Base-by-base conservation (phyloP, 1,139 yeast species). In the Pichia sp. region DNA sequence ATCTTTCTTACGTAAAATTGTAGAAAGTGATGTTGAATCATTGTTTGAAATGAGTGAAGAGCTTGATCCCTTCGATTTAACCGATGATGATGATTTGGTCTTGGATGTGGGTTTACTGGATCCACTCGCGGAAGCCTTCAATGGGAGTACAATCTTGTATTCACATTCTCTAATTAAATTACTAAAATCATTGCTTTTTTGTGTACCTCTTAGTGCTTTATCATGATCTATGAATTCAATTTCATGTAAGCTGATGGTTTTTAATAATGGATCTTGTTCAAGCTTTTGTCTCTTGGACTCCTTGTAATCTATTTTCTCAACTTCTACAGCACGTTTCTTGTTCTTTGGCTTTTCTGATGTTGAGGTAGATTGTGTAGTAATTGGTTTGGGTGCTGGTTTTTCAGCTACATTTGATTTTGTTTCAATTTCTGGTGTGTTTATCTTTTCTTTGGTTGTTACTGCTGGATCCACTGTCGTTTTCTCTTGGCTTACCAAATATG, bases 171-270 rank as follows among this genome's bases (percentile, higher is more conserved):
- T 77, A 15, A 85, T 80, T 53, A 87, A 80, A 57, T 80, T 80
- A 20, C 82, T 74, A 64, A 88, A 88, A 62, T 86, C 88, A 37
- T 85, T 73, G 52, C 77, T 72, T 55, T 89, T 89, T 34, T 48
- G 47, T 22, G 78, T 66, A 1, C 97, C 97, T 59, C 92, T 79
- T 53, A 90, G 73, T 1, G 83, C 82, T 16, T 85, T 79, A 63
- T 87, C 86, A 63, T 88, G 96, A 65, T 89, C 87, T 45, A 82
- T 69, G 29, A 88, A 69, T 39, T 77, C 79, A 50, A 85, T 72
- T 67, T 89, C 97, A 56, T 77, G 74, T 26, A 69, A 64, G 48
- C 75, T 63, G 8, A 85, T 74, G 46, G 79, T 69, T 26, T 71
- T 73, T 55, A 85, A 63, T 46, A 76, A 75, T 1, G 85, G 82